A percentile compares a stretch with the other conserved stretches of the same genome.
Evolutionary conservation across 192 early-diverging fungal species (phyloP).

Genomic region (Rhizophagus clarus): DNA sequence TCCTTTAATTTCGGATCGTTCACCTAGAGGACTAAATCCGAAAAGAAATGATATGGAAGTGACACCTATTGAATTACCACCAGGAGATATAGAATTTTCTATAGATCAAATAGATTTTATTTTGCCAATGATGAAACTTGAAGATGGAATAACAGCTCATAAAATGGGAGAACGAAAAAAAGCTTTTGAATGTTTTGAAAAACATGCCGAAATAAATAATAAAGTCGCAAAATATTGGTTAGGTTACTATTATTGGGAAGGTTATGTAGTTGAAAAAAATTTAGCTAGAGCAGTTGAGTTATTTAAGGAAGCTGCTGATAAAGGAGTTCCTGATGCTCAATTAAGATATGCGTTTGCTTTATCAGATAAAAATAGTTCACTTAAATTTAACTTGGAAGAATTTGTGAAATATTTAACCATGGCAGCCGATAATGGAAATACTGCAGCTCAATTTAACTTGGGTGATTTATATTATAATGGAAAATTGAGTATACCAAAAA

Average conservation of each 20-base stretch:
- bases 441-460: not conserved
- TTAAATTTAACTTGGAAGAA: not conserved
- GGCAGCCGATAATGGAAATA: conserved; percentile 10
- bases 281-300: not conserved
- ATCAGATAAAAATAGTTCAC: not conserved
- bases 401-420: not conserved
- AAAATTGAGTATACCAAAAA: not conserved
- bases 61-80: too few species aligned
- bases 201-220: not conserved
- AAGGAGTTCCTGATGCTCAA: not conserved
- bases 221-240: not conserved
- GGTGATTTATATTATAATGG: conserved; percentile 1
- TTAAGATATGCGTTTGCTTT: not conserved
- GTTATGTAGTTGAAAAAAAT: not conserved
- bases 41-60: not conserved
- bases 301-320: not conserved
- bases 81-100: not conserved
- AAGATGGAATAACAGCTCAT: not conserved
- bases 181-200: not conserved
- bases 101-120: not conserved
- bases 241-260: not conserved
- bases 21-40: not conserved
- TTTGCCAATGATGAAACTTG: not conserved
- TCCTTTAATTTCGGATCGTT: too few species aligned
- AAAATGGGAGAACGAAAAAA: not conserved